phyloP scores from a whole-genome alignment of 108 stramenopile species.

The Pseudonitzschia pungens region DNA sequence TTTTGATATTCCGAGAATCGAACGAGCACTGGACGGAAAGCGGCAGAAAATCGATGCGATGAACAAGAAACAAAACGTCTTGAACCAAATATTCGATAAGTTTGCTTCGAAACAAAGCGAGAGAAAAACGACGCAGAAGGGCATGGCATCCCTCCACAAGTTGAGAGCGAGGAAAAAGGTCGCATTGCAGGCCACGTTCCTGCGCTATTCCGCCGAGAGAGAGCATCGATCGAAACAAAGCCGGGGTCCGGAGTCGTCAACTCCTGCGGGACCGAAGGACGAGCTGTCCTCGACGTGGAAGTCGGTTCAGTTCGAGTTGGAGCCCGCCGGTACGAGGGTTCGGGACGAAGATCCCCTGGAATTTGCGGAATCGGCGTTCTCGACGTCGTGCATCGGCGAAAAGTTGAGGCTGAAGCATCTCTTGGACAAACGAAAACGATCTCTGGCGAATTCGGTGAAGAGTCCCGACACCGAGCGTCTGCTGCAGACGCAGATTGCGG shows the following conservation, averaged over 20 bases:
- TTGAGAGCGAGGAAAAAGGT: constrained; percentile 2
- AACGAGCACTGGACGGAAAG: constrained; percentile 3
- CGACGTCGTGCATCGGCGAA: constrained; percentile 1
- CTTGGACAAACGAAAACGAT: background rate
- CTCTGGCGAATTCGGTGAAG: background rate
- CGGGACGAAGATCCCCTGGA: background rate
- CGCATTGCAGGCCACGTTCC: background rate
- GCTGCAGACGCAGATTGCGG: background rate
- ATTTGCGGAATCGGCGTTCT: background rate
- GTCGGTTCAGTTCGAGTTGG: background rate
- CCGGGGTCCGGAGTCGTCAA: background rate
- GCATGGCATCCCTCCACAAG: constrained; percentile 21
- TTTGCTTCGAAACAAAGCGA: background rate
- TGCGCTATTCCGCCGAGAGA: background rate
- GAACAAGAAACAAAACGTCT: background rate
- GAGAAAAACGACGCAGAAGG: background rate
- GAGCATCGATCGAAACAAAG: background rate
- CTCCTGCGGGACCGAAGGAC: background rate
- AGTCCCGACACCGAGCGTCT: background rate
- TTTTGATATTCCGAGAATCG: background rate
- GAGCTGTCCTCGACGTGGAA: background rate
- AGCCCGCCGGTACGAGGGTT: background rate
- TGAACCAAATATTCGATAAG: background rate
- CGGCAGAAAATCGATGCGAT: background rate
- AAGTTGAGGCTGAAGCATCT: background rate